phyloP scores from a whole-genome alignment of 306 rosid genomes.

The Glycine soja region DNA sequence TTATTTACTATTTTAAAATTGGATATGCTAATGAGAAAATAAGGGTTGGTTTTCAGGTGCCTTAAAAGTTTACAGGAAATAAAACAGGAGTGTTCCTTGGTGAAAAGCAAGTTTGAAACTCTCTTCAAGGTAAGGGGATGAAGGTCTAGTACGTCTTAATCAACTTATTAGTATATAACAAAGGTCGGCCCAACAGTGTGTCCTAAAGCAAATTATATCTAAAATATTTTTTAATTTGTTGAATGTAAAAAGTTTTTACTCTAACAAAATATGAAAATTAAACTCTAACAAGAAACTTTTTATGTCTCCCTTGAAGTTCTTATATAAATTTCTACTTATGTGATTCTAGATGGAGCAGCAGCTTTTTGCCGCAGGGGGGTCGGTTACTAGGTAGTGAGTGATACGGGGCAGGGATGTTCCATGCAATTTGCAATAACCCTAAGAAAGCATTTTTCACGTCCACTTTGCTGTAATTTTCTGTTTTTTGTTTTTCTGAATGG shows the following conservation, averaged over 20 bases:
- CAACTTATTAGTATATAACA: no score
- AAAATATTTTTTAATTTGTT: background rate
- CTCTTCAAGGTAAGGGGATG: slow-evolving; percentile 66
- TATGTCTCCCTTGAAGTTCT: background rate
- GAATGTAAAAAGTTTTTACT: background rate
- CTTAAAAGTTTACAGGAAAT: slow-evolving; percentile 65
- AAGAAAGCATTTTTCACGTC: background rate
- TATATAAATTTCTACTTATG: slow-evolving; percentile 12
- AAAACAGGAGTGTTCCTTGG: slow-evolving; percentile 60
- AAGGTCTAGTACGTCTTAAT: background rate
- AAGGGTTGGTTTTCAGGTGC: slow-evolving; percentile 57
- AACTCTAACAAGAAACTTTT: background rate
- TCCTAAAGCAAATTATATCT: background rate
- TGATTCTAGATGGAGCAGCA: slow-evolving; percentile 63
- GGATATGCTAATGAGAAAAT: slow-evolving; percentile 12
- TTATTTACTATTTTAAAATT: background rate
- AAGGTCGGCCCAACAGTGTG: no score
- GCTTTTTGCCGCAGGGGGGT: slow-evolving; percentile 53
- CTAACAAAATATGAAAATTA: background rate
- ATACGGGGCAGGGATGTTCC: background rate
- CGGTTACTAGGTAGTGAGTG: slow-evolving; percentile 44
- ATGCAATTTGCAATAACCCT: slow-evolving; percentile 20
- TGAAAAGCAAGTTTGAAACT: slow-evolving; percentile 74
- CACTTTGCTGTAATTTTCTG: slow-evolving; percentile 31
- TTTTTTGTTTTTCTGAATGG: background rate